phyloP scores from a whole-genome alignment of 257 asterid genomes.

The Solanum gandarillasii region DNA sequence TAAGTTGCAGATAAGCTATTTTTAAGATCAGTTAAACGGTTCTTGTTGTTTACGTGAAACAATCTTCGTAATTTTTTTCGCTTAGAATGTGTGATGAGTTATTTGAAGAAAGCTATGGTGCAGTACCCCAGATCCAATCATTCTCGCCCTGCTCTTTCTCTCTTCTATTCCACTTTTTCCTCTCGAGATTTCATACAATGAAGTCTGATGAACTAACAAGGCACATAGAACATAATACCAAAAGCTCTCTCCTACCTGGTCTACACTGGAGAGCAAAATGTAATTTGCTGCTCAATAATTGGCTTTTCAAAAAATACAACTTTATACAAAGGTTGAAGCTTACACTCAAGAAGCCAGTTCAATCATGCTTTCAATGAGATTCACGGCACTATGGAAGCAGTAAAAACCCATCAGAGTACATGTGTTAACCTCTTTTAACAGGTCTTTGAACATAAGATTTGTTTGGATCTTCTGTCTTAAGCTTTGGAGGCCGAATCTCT shows the following conservation, averaged over 20 bases:
- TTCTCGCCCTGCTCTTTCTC: background rate
- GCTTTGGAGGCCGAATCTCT: slow-evolving; percentile 94
- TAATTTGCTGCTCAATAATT: background rate
- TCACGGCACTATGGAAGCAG: background rate
- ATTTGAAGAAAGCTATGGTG: background rate
- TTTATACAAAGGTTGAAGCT: slow-evolving; percentile 4
- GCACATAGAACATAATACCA: background rate
- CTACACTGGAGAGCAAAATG: background rate
- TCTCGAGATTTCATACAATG: background rate
- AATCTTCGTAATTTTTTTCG: background rate
- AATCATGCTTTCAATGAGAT: background rate
- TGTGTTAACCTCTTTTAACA: slow-evolving; percentile 46
- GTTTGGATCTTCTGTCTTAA: slow-evolving; percentile 98
- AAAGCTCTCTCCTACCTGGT: background rate
- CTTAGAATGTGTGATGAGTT: background rate
- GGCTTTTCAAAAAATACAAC: background rate
- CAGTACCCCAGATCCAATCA: background rate
- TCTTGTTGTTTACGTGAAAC: background rate
- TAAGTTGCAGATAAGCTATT: background rate
- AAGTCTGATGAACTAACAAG: background rate
- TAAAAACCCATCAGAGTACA: background rate
- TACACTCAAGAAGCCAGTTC: slow-evolving; percentile 4
- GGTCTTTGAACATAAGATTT: slow-evolving; percentile 97
- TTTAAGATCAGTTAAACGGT: background rate
- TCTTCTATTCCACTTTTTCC: background rate